Conservation (phyloP, 2,329 filamentous ascomycete species). For the Fusarium tuaranense region DNA sequence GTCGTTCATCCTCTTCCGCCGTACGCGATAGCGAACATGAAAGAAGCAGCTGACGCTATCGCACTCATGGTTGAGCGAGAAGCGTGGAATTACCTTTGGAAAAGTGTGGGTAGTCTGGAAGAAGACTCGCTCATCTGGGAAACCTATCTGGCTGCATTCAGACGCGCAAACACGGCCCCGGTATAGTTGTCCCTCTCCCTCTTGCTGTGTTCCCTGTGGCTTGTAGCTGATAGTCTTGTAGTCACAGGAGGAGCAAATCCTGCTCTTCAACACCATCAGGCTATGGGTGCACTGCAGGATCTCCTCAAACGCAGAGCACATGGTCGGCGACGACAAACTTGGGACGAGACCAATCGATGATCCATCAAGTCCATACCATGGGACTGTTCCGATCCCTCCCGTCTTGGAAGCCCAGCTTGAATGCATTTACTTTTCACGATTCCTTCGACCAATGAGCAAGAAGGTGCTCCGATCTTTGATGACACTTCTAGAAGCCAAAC, state of each 20-base stretch:
- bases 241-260: not conserved
- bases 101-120: not conserved
- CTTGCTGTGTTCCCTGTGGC: not conserved
- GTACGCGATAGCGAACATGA: constrained; percentile 5
- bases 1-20: not conserved
- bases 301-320: not conserved
- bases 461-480: not conserved
- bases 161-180: not conserved
- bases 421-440: not conserved
- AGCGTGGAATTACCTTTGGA: not conserved
- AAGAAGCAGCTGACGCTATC: not conserved
- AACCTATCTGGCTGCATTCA: not conserved
- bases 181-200: not conserved
- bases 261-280: not conserved
- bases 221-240: not conserved
- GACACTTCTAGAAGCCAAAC: not conserved
- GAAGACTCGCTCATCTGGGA: not conserved
- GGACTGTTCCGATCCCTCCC: not conserved
- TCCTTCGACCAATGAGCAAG: not conserved
- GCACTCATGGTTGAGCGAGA: not conserved
- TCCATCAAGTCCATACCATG: not conserved
- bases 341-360: not conserved
- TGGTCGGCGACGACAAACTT: not conserved
- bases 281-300: not conserved
- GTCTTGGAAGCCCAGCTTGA: not conserved